Conservation (phyloP, 441 rosid species). For the Jatropha podagrica region DNA sequence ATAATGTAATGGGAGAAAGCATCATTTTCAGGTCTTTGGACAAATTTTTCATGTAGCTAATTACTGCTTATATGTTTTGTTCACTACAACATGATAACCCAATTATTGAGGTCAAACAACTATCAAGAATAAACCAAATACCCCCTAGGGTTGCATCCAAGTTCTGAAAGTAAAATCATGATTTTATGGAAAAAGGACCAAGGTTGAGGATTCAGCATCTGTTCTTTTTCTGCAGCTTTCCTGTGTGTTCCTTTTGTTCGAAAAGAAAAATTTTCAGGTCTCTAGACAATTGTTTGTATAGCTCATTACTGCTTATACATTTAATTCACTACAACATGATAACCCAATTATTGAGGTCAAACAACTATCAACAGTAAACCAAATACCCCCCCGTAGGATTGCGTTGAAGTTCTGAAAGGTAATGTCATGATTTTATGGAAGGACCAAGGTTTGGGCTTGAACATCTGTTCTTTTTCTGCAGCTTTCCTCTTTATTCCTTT, state of each 20-base stretch:
- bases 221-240: not conserved
- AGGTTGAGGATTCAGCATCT: not conserved
- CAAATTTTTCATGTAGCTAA: not conserved
- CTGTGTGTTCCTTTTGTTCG: not conserved
- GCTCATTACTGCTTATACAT: not conserved
- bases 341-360: not conserved
- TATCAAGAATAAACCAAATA: not conserved
- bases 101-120: not conserved
- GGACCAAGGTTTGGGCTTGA: not conserved
- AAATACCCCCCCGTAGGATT: not conserved
- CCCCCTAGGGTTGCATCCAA: not conserved
- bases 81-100: not conserved
- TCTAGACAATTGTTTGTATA: not conserved
- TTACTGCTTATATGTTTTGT: not conserved
- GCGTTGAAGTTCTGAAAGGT: not conserved
- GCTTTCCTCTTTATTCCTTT: not conserved
- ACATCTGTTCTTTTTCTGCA: not conserved
- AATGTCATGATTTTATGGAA: not conserved
- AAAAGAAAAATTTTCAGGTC: not conserved
- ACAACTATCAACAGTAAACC: not conserved
- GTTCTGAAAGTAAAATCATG: not conserved
- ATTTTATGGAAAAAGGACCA: not conserved
- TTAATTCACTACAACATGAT: not conserved
- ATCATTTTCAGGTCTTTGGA: not conserved
- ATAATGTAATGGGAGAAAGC: not conserved